These are phyloP conservation scores for Mortierella sp. DNA, from an alignment of 371 early-diverging fungal species.

Conservation along the genomic window DNA sequence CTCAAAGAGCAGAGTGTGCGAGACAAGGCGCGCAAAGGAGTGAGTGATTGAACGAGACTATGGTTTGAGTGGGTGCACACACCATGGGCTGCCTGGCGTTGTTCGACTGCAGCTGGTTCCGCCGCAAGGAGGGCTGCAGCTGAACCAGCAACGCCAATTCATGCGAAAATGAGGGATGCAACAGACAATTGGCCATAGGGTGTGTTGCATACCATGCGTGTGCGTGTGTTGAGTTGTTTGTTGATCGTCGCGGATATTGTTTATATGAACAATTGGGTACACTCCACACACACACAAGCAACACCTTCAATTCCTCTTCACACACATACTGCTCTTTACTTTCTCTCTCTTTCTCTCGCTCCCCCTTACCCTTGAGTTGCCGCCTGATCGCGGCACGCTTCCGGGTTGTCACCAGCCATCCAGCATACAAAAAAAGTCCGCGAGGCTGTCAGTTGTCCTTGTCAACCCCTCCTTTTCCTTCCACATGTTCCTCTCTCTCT, in stretches of 20 bases:
- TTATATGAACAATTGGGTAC: constrained; percentile 5
- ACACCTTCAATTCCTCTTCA: too few relatives aligned
- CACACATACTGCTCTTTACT: not conserved
- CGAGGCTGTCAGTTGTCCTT: constrained; percentile 18
- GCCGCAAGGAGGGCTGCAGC: not conserved
- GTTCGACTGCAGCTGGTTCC: not conserved
- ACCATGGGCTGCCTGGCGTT: not conserved
- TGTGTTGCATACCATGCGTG: constrained; percentile 1
- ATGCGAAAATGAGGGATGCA: not conserved
- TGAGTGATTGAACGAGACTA: not conserved
- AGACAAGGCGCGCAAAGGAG: not conserved
- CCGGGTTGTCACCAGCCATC: not conserved
- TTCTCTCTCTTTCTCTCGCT: not conserved
- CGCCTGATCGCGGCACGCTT: constrained; percentile 2
- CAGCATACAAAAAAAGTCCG: not conserved
- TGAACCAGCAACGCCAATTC: not conserved
- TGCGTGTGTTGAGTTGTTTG: not conserved
- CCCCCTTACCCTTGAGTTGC: not conserved
- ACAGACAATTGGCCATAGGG: not conserved
- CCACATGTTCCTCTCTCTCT: constrained; percentile 14
- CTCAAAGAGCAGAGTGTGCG: not conserved
- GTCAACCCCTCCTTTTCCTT: constrained; percentile 7
- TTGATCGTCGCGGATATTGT: not conserved
- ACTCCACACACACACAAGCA: too few relatives aligned
- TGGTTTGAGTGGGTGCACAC: not conserved